phyloP scores from a whole-genome alignment of 805 yeast species.

The Hanseniaspora pseudoguilliermondii region DNA sequence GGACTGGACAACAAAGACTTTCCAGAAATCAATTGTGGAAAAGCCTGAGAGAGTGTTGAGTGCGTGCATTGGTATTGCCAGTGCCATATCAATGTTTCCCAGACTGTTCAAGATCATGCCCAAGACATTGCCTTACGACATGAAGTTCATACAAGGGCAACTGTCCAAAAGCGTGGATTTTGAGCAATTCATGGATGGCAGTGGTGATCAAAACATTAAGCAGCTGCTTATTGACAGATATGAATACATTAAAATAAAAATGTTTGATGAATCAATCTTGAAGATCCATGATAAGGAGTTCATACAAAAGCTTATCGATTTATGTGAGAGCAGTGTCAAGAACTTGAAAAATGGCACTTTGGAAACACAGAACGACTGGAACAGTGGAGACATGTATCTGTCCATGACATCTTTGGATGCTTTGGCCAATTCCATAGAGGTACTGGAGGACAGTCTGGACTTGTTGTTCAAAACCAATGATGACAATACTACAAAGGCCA shows the following conservation, averaged over 20 bases:
- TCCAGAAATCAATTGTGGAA: constrained; percentile 60
- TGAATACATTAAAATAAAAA: not conserved
- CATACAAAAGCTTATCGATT: constrained; percentile 45
- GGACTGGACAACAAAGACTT: constrained; percentile 59
- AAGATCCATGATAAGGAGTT: constrained; percentile 64
- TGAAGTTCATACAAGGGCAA: not conserved
- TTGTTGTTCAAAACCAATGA: constrained; percentile 24
- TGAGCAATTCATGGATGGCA: not conserved
- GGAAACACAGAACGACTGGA: constrained; percentile 75
- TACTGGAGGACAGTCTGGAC: constrained; percentile 62
- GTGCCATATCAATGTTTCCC: constrained; percentile 60
- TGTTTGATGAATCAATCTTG: constrained; percentile 37
- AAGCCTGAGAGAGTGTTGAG: constrained; percentile 72
- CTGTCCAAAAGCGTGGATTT: not conserved
- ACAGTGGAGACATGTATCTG: constrained; percentile 68
- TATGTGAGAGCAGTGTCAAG: constrained; percentile 47
- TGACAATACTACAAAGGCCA: constrained; percentile 15
- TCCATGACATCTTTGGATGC: constrained; percentile 56
- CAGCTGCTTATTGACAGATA: not conserved
- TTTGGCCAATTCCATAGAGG: constrained; percentile 63
- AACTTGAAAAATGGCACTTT: constrained; percentile 41
- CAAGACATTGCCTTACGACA: constrained; percentile 5
- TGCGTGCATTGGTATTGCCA: constrained; percentile 61
- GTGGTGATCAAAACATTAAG: not conserved
- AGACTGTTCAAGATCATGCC: constrained; percentile 32